Conservation (phyloP, 768 basidiomycete species). For the Royoungia palumana region DNA sequence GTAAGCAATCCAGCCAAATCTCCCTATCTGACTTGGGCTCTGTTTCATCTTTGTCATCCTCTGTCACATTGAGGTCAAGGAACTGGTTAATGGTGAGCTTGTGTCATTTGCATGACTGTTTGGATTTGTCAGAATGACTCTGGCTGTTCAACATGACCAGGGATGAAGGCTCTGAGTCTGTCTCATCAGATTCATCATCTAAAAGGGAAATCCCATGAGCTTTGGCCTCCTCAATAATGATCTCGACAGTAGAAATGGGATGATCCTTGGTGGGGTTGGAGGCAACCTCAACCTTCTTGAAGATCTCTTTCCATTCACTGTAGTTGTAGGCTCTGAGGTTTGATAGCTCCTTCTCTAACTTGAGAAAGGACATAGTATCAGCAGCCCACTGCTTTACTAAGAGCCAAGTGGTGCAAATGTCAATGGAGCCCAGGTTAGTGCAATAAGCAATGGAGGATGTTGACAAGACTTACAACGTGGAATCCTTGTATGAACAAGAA, state of each 20-base stretch:
- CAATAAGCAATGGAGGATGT: no score
- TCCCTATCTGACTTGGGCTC: no score
- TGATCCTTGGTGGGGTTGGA: not conserved
- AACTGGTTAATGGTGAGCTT: no score
- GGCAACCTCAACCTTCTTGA: not conserved
- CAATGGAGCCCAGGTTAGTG: not conserved
- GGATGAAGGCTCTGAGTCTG: no score
- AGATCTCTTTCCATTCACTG: not conserved
- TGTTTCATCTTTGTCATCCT: no score
- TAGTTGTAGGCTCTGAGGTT: not conserved
- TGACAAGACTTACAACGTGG: no score
- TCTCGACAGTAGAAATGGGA: not conserved
- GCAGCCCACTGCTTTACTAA: not conserved
- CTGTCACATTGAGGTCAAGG: no score
- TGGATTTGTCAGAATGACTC: no score
- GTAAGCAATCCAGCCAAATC: no score
- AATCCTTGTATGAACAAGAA: no score
- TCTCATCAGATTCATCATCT: not conserved
- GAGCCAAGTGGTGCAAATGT: not conserved
- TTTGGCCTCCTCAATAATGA: not conserved
- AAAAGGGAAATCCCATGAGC: not conserved
- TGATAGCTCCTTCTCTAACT: not conserved
- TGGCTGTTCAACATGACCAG: no score
- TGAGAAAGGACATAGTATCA: not conserved
- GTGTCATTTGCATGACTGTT: no score